Conservation (phyloP, 805 yeast species). For the Teunomyces lycoperdinae region DNA sequence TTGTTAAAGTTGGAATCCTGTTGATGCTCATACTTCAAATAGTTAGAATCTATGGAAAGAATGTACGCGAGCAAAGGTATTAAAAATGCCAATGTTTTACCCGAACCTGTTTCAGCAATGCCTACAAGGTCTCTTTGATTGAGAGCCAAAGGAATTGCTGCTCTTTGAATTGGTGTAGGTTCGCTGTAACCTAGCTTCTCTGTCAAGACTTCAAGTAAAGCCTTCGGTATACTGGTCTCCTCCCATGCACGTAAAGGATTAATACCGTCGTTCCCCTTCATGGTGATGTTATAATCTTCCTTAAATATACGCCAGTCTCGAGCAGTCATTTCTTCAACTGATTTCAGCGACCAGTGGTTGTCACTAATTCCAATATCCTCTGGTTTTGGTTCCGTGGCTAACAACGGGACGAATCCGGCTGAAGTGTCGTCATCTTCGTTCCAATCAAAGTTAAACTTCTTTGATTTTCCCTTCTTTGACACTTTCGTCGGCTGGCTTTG, state of each 20-base stretch:
- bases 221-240: conserved; percentile 52
- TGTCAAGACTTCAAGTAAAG: conserved; percentile 27
- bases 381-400: conserved; percentile 10
- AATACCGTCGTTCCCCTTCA: conserved; percentile 43
- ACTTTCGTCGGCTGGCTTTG: not conserved
- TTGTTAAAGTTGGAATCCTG: conserved; percentile 50
- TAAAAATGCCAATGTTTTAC: conserved; percentile 83
- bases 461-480: conserved; percentile 7
- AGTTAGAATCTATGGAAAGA: conserved; percentile 29
- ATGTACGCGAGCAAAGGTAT: conserved; percentile 67
- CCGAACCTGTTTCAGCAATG: conserved; percentile 95
- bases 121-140: conserved; percentile 69
- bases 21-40: conserved; percentile 36
- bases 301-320: conserved; percentile 89
- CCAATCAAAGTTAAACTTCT: conserved; percentile 69
- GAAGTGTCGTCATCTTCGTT: conserved; percentile 63
- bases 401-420: conserved; percentile 40
- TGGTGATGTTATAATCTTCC: conserved; percentile 69
- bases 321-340: conserved; percentile 59
- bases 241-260: conserved; percentile 75
- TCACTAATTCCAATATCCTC: conserved; percentile 9
- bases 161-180: conserved; percentile 92
- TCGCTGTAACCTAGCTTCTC: conserved; percentile 45
- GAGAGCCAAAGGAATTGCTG: conserved; percentile 73
- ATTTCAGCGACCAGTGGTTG: conserved; percentile 69